A percentile compares a stretch with the other conserved stretches of the same genome.
These are phyloP conservation scores for Salix dunnii DNA, from an alignment of 345 rosid genomes.

Conservation along the genomic window DNA sequence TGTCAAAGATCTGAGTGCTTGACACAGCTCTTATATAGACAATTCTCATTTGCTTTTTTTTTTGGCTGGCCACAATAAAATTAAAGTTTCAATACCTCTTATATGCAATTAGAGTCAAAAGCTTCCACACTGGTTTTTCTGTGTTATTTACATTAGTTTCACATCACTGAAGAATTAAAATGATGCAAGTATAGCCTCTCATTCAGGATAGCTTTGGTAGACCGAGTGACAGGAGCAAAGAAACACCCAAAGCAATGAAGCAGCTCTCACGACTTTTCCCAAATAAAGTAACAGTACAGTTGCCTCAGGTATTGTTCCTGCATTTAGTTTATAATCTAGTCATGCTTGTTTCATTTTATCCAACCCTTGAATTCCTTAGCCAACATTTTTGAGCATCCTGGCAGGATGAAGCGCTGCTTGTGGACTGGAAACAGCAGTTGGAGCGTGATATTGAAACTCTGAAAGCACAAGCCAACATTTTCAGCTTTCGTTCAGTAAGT, in stretches of 20 bases:
- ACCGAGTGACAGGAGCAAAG: slow-evolving; percentile 85
- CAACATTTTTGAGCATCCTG: slow-evolving; percentile 24
- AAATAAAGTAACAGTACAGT: slow-evolving; percentile 89
- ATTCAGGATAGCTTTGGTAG: slow-evolving; percentile 84
- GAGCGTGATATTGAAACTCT: slow-evolving; percentile 88
- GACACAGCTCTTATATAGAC: background rate
- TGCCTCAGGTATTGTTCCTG: slow-evolving; percentile 72
- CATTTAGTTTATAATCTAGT: background rate
- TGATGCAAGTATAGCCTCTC: slow-evolving; percentile 15
- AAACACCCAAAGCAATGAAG: slow-evolving; percentile 80
- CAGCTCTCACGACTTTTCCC: slow-evolving; percentile 89
- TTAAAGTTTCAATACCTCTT: background rate
- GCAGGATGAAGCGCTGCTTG: slow-evolving; percentile 84
- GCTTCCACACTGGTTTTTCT: background rate
- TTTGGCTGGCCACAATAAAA: background rate
- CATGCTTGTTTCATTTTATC: slow-evolving; percentile 6
- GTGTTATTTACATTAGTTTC: background rate
- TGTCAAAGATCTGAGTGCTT: background rate
- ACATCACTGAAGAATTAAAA: background rate
- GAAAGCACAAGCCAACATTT: slow-evolving; percentile 73
- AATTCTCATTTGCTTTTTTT: background rate
- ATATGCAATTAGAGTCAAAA: background rate
- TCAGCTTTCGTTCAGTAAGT: slow-evolving; percentile 71
- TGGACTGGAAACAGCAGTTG: slow-evolving; percentile 94
- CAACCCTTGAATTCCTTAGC: slow-evolving; percentile 3